Evolutionary conservation across 805 yeast genomes (phyloP).

Genomic region (Metschnikowia gruessii): DNA sequence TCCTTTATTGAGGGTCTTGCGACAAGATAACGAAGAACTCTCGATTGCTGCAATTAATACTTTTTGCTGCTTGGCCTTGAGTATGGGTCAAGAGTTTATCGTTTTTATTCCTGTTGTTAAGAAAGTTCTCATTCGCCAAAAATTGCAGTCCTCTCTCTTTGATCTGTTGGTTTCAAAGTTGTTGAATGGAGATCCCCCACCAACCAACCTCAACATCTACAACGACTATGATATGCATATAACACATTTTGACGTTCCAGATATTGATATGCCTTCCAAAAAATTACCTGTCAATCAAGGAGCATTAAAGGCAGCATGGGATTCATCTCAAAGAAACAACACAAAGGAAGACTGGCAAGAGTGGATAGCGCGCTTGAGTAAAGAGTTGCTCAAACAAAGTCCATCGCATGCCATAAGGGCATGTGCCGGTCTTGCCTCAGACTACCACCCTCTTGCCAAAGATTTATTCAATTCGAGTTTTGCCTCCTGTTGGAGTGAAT

Average conservation of each 20-base stretch:
- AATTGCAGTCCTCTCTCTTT: conserved; percentile 67
- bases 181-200: conserved; percentile 80
- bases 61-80: conserved; percentile 69
- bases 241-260: conserved; percentile 48
- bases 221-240: conserved; percentile 49
- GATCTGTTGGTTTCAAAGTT: conserved; percentile 79
- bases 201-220: conserved; percentile 68
- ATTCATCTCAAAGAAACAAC: conserved; percentile 71
- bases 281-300: conserved; percentile 69
- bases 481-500: conserved; percentile 92
- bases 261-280: conserved; percentile 65
- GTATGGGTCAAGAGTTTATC: conserved; percentile 77
- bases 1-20: conserved; percentile 70
- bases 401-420: conserved; percentile 94
- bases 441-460: conserved; percentile 81
- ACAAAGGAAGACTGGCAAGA: conserved; percentile 98
- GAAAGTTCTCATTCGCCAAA: conserved; percentile 57
- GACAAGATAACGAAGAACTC: conserved; percentile 54
- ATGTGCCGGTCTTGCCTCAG: conserved; percentile 84
- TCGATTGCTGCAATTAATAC: conserved; percentile 71
- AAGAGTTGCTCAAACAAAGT: conserved; percentile 83
- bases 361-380: conserved; percentile 86
- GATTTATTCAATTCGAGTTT: conserved; percentile 93
- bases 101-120: conserved; percentile 84
- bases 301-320: conserved; percentile 83